A percentile compares a stretch with the other conserved stretches of the same genome.
phyloP scores from a whole-genome alignment of 2,329 filamentous ascomycete genomes.

The Catunica adiposa region DNA sequence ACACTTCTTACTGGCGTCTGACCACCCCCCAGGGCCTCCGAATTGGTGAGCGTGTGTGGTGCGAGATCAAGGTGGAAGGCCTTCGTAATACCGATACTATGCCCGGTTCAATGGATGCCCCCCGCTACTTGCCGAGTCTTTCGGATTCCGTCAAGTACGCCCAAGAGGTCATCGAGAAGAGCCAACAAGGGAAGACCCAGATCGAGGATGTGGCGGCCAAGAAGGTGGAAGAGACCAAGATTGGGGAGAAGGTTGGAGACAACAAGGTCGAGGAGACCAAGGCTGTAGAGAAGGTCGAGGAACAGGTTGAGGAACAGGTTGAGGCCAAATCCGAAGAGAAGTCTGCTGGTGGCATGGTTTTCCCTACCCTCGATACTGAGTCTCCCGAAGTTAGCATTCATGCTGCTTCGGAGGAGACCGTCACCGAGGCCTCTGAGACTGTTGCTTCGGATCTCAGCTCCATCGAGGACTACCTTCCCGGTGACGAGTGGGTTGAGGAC shows the following conservation, averaged over 20 bases:
- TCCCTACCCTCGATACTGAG: constrained; percentile 20
- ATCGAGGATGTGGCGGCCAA: constrained; percentile 15
- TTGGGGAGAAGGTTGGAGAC: constrained; percentile 12
- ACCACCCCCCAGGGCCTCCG: constrained; percentile 63
- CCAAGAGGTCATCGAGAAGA: too few species aligned
- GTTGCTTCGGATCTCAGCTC: constrained; percentile 6
- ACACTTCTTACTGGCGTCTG: constrained; percentile 84
- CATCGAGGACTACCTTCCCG: constrained; percentile 34
- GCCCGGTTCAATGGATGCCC: too few species aligned
- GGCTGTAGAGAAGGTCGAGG: constrained; percentile 3
- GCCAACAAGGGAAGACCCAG: too few species aligned
- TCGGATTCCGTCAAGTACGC: too few species aligned
- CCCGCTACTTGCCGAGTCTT: too few species aligned
- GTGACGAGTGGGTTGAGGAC: constrained; percentile 35
- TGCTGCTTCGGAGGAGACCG: constrained; percentile 24
- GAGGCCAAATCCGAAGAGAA: constrained; percentile 14
- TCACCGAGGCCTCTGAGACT: constrained; percentile 18
- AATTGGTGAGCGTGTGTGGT: constrained; percentile 92
- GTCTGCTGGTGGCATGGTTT: constrained; percentile 37
- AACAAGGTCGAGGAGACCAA: constrained; percentile 19
- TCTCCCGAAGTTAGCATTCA: neutral
- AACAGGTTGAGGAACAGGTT: constrained; percentile 26
- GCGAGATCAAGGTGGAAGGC: constrained; percentile 58
- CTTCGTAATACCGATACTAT: constrained; percentile 17
- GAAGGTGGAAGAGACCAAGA: neutral